Evolutionary conservation across 73 alveolate genomes (phyloP).

Genomic region (Paramecium pentaurelia): DNA sequence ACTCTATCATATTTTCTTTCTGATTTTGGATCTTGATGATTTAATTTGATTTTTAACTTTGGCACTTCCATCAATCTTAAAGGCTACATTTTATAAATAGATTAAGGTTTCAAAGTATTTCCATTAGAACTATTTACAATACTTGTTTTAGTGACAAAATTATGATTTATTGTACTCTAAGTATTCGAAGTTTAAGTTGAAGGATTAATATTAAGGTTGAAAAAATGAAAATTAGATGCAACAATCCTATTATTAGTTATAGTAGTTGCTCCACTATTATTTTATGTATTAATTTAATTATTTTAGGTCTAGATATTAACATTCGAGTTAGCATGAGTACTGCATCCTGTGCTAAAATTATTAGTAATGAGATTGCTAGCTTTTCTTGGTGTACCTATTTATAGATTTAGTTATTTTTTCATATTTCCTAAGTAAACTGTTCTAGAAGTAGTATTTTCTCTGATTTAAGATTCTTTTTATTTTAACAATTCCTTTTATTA

Average conservation of each 20-base stretch:
- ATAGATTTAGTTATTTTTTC: background rate
- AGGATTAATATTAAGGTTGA: background rate
- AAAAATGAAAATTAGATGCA: background rate
- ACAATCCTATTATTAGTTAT: background rate
- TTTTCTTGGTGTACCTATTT: background rate
- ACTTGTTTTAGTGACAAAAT: background rate
- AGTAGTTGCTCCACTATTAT: background rate
- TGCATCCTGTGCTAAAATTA: background rate
- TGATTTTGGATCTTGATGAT: background rate
- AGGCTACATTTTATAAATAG: background rate
- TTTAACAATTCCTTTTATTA: background rate
- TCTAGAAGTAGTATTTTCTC: background rate
- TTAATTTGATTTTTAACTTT: background rate
- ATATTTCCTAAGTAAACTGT: background rate
- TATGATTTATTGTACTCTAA: background rate
- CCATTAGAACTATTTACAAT: background rate
- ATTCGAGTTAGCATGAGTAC: background rate
- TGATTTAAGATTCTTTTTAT: background rate
- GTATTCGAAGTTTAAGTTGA: background rate
- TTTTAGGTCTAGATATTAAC: background rate
- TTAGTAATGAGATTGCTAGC: background rate
- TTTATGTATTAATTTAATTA: background rate
- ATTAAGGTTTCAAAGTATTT: background rate
- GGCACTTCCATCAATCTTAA: background rate
- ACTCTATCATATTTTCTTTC: background rate